Conservation (phyloP, 306 rosid genomes). For the Cucurbita maxima region DNA sequence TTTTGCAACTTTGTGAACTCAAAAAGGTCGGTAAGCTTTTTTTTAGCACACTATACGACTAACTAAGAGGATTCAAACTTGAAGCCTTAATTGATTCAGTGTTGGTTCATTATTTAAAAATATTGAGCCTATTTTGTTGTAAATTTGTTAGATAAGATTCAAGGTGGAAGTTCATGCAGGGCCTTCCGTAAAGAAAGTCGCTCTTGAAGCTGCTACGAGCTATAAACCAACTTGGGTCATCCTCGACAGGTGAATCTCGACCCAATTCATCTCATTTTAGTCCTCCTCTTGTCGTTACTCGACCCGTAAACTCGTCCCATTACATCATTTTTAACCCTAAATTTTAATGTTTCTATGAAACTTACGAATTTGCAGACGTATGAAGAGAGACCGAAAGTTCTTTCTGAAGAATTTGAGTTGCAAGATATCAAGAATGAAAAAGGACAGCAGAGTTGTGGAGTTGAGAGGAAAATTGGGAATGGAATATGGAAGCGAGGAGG, state of each 20-base stretch:
- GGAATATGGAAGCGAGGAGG: not conserved
- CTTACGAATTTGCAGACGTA: constrained; percentile 18
- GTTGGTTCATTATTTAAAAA: not conserved
- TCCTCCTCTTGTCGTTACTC: not conserved
- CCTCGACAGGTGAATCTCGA: constrained; percentile 48
- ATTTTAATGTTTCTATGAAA: too few species aligned
- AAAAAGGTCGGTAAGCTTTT: constrained; percentile 19
- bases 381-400: constrained; percentile 36
- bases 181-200: constrained; percentile 25
- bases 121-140: not conserved
- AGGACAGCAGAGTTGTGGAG: constrained; percentile 18
- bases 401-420: constrained; percentile 36
- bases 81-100: too few species aligned
- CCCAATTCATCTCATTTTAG: not conserved
- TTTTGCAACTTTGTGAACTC: constrained; percentile 16
- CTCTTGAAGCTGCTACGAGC: constrained; percentile 14
- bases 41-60: too few species aligned
- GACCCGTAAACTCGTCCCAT: too few species aligned
- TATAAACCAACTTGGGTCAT: constrained; percentile 47
- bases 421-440: constrained; percentile 30
- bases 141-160: constrained; percentile 11
- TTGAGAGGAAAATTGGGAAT: constrained; percentile 18
- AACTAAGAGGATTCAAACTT: too few species aligned
- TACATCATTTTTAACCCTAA: not conserved
- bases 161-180: constrained; percentile 32